Percentiles rank a stretch among this genome's conserved stretches.
Conservation (phyloP, 148 eudicot genomes). For the Heliamphora exappendiculata region DNA sequence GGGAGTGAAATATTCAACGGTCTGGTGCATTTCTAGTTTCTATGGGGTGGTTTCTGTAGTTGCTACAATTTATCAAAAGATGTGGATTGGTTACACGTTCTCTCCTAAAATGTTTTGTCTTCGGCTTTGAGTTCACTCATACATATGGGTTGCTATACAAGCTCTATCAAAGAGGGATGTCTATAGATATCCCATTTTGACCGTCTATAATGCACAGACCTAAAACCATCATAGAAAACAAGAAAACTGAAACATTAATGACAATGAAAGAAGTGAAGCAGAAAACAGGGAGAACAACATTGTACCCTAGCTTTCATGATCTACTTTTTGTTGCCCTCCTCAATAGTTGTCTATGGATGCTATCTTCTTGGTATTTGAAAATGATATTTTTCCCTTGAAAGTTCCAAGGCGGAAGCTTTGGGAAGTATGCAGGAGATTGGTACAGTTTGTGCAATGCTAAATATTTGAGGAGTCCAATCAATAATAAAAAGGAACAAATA, state of each 20-base stretch:
- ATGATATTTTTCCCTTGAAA: not conserved
- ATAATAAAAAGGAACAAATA: not conserved
- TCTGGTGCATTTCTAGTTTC: slow-evolving; percentile 1
- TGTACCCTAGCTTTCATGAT: not conserved
- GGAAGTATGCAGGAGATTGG: not conserved
- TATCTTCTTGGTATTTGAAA: not conserved
- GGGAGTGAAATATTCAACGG: not conserved
- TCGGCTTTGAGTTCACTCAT: too few relatives aligned
- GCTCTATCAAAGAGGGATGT: too few relatives aligned
- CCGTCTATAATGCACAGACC: too few relatives aligned
- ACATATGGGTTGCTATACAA: too few relatives aligned
- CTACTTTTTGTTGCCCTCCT: not conserved
- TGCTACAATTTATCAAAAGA: not conserved
- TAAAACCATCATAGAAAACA: too few relatives aligned
- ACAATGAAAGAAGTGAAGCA: not conserved
- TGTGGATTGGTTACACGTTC: not conserved
- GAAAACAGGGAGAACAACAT: not conserved
- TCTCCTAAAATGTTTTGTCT: not conserved
- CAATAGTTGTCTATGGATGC: not conserved
- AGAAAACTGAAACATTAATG: too few relatives aligned
- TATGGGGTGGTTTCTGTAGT: not conserved
- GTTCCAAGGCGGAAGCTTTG: not conserved
- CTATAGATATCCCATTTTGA: too few relatives aligned
- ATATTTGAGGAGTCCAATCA: not conserved
- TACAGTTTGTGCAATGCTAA: not conserved